Conservation (phyloP, 1,284 basidiomycete genomes). For the Boletus sp. region DNA sequence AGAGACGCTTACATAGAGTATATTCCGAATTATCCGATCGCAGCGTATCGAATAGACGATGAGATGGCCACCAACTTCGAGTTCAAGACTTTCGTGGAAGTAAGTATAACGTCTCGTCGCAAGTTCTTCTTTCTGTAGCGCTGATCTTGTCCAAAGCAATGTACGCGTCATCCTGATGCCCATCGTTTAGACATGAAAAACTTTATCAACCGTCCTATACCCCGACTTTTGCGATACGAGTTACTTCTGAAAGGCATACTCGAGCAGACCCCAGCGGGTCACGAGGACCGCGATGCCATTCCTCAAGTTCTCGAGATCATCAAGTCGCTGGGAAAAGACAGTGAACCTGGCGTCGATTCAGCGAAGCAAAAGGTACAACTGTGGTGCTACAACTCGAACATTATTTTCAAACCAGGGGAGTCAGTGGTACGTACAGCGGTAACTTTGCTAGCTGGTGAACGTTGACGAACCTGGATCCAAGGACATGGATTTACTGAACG, state of each 20-base stretch:
- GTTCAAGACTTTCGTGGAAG: constrained; percentile 84
- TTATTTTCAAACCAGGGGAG: constrained; percentile 78
- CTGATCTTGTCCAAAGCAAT: constrained; percentile 43
- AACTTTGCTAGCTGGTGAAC: neutral
- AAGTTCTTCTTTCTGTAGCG: neutral
- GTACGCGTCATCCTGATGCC: constrained; percentile 69
- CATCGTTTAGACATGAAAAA: constrained; percentile 81
- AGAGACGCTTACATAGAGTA: constrained; percentile 91
- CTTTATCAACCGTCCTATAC: constrained; percentile 87
- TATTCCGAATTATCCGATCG: constrained; percentile 91
- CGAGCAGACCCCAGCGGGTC: constrained; percentile 64
- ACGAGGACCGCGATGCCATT: constrained; percentile 78
- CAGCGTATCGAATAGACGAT: constrained; percentile 86
- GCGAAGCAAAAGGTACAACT: constrained; percentile 85
- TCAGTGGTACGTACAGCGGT: constrained; percentile 54
- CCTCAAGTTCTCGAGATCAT: constrained; percentile 84
- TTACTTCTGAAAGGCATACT: constrained; percentile 79
- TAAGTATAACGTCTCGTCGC: constrained; percentile 34
- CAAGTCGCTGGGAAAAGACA: constrained; percentile 78
- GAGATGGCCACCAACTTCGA: constrained; percentile 77
- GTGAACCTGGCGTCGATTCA: constrained; percentile 76
- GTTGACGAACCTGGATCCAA: constrained; percentile 30
- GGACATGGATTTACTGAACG: constrained; percentile 86
- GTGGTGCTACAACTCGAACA: constrained; percentile 77
- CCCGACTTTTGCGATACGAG: constrained; percentile 84